Evolutionary conservation across 805 yeast species (phyloP), one percentile per base, ranked within the genome.

Genomic region (Spencermartinsiella europaea): DNA sequence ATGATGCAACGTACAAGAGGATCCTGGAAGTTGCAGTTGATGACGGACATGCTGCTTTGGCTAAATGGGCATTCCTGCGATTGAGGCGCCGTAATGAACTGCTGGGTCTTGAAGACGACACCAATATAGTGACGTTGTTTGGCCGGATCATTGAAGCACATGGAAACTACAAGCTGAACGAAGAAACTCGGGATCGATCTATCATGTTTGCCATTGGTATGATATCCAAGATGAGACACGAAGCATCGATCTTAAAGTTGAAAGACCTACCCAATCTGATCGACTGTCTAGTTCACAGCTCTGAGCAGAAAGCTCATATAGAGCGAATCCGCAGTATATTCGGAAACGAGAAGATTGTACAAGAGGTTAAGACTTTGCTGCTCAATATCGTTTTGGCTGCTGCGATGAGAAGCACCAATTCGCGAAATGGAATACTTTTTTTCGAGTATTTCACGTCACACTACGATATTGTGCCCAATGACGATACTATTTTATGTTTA

Each of bases 21-120:
- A 52, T 63, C 53, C 56, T 59, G 1, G 50, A 49, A 12, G 35
- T 61, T 1, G 68, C 60, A 3, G 48, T 60, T 1, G 27, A 40
- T 5, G 20, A 58, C 25, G 65, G 65, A n/a, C 57, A 62, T 34
- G 39, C 53, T n/a, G 28, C 42, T 1, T 45, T 63, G 55, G 59
- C 60, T 21, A 54, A 58, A 34, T 63, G 65, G 66, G 56, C 62
- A 1, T 46, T 57, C n/a, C 43, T 60, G 40, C 53, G 64, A 8
- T 46, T 52, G 50, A 52, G 57, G 5, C 46, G 60, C 16, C 31
- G 58, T 19, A 34, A 31, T 21, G 34, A 35, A 20, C 12, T 42
- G 5, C 22, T 44, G 12, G 42, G 34, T 4, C 25, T 41, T 19
- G 36, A 41, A 1, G 34, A 27, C 15, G 31, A 44, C 21, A 20